These are phyloP conservation scores for Aspergillus novofumigatus DNA, from an alignment of 2,329 filamentous ascomycete genomes.

Conservation along the genomic window DNA sequence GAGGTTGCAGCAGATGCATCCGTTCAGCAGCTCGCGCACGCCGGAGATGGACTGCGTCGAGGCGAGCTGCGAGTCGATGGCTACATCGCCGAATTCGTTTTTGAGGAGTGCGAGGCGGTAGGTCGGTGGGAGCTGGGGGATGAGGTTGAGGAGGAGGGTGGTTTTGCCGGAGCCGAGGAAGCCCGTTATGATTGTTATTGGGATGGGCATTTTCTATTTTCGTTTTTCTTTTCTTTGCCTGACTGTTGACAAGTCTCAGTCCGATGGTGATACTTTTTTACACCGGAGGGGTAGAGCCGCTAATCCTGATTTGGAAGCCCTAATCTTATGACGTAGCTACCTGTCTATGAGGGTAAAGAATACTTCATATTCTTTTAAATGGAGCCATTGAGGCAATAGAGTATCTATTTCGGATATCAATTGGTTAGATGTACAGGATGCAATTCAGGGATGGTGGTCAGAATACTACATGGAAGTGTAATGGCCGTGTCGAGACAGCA, in stretches of 20 bases:
- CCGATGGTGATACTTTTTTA: not conserved
- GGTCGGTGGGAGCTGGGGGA: conserved; percentile 79
- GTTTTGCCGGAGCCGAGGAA: conserved; percentile 97
- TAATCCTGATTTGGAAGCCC: not conserved
- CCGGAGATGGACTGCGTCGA: conserved; percentile 77
- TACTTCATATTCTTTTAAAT: not conserved
- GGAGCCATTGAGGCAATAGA: not conserved
- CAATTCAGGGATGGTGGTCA: not conserved
- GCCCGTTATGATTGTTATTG: conserved; percentile 91
- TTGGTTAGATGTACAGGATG: not conserved
- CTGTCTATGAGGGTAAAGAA: not conserved
- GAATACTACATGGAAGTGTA: not conserved
- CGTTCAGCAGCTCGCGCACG: conserved; percentile 88
- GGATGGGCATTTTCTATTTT: conserved; percentile 58
- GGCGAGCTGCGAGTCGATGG: conserved; percentile 88
- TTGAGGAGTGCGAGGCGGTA: conserved; percentile 95
- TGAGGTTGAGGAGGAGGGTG: conserved; percentile 87
- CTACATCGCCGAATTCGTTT: conserved; percentile 95
- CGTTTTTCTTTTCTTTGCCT: not conserved
- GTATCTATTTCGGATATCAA: not conserved
- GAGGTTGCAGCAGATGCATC: conserved; percentile 98
- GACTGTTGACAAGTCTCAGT: too few relatives aligned
- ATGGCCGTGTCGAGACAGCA: too few relatives aligned
- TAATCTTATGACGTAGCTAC: not conserved
- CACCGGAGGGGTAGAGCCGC: not conserved